A percentile compares a stretch with the other conserved stretches of the same genome.
Conservation (phyloP, 306 rosid genomes). For the Pterocarpus santalinus region DNA sequence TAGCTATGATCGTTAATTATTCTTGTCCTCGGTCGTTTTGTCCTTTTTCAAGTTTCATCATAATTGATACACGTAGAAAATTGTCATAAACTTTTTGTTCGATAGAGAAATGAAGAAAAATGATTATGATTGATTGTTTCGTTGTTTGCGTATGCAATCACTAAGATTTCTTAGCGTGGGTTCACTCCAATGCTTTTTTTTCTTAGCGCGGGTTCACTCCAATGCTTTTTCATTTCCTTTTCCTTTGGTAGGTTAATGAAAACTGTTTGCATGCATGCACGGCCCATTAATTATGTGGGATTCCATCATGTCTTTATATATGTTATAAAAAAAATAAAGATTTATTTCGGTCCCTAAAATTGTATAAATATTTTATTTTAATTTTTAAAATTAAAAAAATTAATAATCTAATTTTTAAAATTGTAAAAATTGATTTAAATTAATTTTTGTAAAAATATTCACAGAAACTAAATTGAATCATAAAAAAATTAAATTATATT, state of each 20-base stretch:
- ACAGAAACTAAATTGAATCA: too few relatives aligned
- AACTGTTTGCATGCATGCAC: slow-evolving; percentile 20
- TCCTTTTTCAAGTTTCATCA: slow-evolving; percentile 41
- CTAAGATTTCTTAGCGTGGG: slow-evolving; percentile 3
- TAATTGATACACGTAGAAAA: slow-evolving; percentile 39
- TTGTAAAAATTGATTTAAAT: too few relatives aligned
- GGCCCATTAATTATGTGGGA: slow-evolving; percentile 29
- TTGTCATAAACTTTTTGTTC: slow-evolving; percentile 41
- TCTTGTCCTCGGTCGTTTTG: slow-evolving; percentile 4
- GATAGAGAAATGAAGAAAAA: slow-evolving; percentile 36
- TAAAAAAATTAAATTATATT: too few relatives aligned
- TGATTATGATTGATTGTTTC: slow-evolving; percentile 5
- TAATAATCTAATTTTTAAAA: too few relatives aligned
- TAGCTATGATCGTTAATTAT: slow-evolving; percentile 21
- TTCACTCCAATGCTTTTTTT: not conserved
- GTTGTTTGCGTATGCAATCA: not conserved
- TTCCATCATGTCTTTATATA: not conserved
- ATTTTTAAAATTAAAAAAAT: too few relatives aligned
- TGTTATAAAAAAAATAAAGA: too few relatives aligned
- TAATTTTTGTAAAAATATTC: too few relatives aligned
- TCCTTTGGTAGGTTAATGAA: slow-evolving; percentile 12
- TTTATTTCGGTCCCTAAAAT: too few relatives aligned
- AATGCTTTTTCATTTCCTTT: slow-evolving; percentile 21
- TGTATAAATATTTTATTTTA: too few relatives aligned
- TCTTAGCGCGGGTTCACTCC: not conserved